Evolutionary conservation across 371 early-diverging fungal species (phyloP).

Genomic region (Rhizopus stolonifer): DNA sequence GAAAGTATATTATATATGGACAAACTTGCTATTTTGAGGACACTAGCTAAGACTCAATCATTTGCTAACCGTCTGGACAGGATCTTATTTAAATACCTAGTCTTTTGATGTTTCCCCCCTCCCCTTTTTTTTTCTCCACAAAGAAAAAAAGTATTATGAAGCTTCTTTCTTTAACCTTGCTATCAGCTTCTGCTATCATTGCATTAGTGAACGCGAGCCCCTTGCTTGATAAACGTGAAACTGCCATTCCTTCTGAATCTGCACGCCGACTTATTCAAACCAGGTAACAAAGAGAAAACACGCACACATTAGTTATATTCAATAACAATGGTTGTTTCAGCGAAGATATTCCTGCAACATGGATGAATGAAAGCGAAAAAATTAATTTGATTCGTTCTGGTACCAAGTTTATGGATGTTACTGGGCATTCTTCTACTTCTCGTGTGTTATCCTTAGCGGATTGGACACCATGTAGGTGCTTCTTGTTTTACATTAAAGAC

Average conservation of each 20-base stretch:
- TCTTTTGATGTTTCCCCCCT: background rate
- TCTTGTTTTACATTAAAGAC: no score
- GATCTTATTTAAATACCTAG: background rate
- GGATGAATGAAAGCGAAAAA: slow-evolving; percentile 69
- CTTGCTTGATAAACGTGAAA: slow-evolving; percentile 28
- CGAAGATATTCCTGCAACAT: slow-evolving; percentile 53
- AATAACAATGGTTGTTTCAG: slow-evolving; percentile 4
- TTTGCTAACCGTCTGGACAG: background rate
- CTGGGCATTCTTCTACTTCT: slow-evolving; percentile 56
- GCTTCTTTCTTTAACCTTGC: slow-evolving; percentile 20
- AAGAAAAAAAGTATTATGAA: slow-evolving; percentile 13
- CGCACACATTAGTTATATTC: background rate
- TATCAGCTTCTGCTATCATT: slow-evolving; percentile 29
- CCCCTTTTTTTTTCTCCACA: background rate
- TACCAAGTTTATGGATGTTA: slow-evolving; percentile 86
- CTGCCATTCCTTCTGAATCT: slow-evolving; percentile 22
- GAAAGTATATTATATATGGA: background rate
- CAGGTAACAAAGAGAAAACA: slow-evolving; percentile 15
- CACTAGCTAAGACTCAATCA: background rate
- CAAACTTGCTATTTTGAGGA: background rate
- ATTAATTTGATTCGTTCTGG: slow-evolving; percentile 63
- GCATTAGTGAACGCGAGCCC: slow-evolving; percentile 29
- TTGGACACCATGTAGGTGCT: slow-evolving; percentile 34
- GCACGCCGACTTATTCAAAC: slow-evolving; percentile 37
- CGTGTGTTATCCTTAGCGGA: slow-evolving; percentile 3